These are phyloP conservation scores for Dendrothele bispora DNA, from an alignment of 768 basidiomycete species.

Conservation along the genomic window DNA sequence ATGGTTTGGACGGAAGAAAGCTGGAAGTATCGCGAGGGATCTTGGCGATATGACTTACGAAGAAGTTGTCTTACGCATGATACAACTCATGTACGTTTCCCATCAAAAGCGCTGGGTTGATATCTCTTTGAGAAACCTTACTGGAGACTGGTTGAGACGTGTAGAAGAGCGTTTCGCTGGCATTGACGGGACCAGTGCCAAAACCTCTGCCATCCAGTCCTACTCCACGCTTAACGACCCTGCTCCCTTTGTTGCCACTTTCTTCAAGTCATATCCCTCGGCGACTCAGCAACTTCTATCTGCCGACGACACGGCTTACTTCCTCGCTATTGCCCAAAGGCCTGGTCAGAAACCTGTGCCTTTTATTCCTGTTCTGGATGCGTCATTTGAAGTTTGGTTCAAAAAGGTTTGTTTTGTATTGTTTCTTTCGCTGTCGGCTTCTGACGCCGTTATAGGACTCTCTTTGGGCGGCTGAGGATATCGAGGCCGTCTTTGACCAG, in stretches of 20 bases:
- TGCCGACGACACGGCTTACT: conserved; percentile 91
- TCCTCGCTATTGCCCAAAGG: conserved; percentile 93
- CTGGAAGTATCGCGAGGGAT: conserved; percentile 79
- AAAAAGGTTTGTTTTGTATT: conserved; percentile 73
- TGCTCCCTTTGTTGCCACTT: conserved; percentile 67
- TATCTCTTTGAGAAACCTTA: conserved; percentile 84
- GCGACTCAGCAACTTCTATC: conserved; percentile 87
- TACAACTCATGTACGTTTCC: conserved; percentile 90
- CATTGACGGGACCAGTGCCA: conserved; percentile 71
- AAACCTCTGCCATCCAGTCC: conserved; percentile 84
- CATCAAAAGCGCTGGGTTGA: conserved; percentile 96
- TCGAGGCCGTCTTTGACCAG: conserved; percentile 98
- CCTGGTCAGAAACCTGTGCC: conserved; percentile 98
- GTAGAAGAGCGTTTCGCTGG: conserved; percentile 95
- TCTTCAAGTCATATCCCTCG: conserved; percentile 83
- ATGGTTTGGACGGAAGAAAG: conserved; percentile 98
- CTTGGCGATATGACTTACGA: conserved; percentile 98
- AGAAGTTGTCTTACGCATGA: conserved; percentile 89
- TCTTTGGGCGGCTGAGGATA: conserved; percentile 96
- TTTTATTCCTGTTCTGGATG: conserved; percentile 95
- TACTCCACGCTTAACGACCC: conserved; percentile 85
- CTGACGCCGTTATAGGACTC: conserved; percentile 65
- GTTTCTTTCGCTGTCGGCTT: conserved; percentile 3
- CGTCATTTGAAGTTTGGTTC: conserved; percentile 97
- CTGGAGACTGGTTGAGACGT: conserved; percentile 95